A percentile compares a stretch with the other conserved stretches of the same genome.
phyloP scores from a whole-genome alignment of 768 basidiomycete genomes.

The Strobilomyces dryophilus region DNA sequence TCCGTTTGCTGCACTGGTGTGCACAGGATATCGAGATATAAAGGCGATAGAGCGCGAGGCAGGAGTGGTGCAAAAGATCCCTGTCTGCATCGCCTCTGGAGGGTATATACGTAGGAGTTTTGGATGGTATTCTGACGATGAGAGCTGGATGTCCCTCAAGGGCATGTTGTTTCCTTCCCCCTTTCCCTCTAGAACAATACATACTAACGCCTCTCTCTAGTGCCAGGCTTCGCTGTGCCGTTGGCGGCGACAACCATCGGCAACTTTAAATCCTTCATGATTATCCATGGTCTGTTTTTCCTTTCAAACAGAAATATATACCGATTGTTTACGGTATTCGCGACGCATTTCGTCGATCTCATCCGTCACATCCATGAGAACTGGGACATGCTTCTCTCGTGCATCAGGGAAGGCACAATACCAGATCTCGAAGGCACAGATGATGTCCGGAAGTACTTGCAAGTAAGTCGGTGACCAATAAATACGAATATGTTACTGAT shows the following conservation, averaged over 20 bases:
- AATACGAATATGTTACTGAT: neutral
- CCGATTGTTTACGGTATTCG: neutral
- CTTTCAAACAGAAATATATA: slow-evolving; percentile 4
- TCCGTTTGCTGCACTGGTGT: neutral
- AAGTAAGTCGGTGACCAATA: neutral
- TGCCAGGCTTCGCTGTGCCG: slow-evolving; percentile 10
- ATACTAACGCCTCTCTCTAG: slow-evolving; percentile 1
- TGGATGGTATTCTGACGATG: slow-evolving; percentile 14
- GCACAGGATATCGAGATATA: slow-evolving; percentile 1
- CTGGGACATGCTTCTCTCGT: slow-evolving; percentile 16
- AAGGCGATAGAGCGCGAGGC: slow-evolving; percentile 2
- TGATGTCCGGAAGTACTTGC: slow-evolving; percentile 9
- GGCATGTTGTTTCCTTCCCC: neutral
- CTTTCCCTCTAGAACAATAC: neutral
- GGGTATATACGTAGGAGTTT: slow-evolving; percentile 1
- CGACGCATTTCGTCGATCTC: slow-evolving; percentile 11
- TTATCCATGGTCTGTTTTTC: slow-evolving; percentile 22
- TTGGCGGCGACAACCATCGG: slow-evolving; percentile 12
- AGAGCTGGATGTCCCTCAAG: neutral
- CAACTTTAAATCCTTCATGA: slow-evolving; percentile 14
- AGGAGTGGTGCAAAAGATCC: slow-evolving; percentile 9
- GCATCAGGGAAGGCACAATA: slow-evolving; percentile 10
- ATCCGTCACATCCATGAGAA: slow-evolving; percentile 13
- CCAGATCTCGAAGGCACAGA: slow-evolving; percentile 13
- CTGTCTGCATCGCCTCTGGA: neutral